Evolutionary conservation across 768 basidiomycete genomes (phyloP).

Genomic region (Mycena haematopus): DNA sequence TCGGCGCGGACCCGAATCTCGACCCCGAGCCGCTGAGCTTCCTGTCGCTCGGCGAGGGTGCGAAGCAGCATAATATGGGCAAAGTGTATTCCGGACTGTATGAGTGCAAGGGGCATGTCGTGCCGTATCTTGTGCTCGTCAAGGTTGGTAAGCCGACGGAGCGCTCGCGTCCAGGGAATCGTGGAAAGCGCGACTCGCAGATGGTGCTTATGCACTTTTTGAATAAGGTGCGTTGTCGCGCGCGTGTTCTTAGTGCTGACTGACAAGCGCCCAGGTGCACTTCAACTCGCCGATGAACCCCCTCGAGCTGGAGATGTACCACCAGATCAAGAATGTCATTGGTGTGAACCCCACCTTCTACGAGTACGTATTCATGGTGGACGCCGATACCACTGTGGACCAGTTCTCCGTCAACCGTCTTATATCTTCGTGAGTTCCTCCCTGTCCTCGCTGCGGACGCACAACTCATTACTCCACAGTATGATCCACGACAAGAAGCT

Average conservation of each 20-base stretch:
- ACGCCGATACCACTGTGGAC: slow-evolving; percentile 94
- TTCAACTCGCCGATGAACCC: slow-evolving; percentile 97
- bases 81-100: slow-evolving; percentile 97
- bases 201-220: slow-evolving; percentile 96
- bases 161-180: slow-evolving; percentile 91
- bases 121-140: slow-evolving; percentile 91
- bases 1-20: slow-evolving; percentile 90
- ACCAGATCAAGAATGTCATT: slow-evolving; percentile 99
- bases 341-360: slow-evolving; percentile 99
- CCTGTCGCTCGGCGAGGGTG: slow-evolving; percentile 91
- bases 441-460: not conserved
- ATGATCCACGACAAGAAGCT: slow-evolving; percentile 98
- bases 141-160: slow-evolving; percentile 97
- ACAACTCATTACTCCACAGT: slow-evolving; percentile 47
- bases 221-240: slow-evolving; percentile 73
- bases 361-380: slow-evolving; percentile 92
- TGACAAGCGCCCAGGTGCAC: slow-evolving; percentile 80
- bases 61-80: slow-evolving; percentile 97
- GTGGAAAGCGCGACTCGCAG: slow-evolving; percentile 98
- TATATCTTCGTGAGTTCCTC: slow-evolving; percentile 82
- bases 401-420: slow-evolving; percentile 87
- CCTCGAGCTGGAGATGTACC: slow-evolving; percentile 96
- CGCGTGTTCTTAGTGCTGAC: slow-evolving; percentile 5
- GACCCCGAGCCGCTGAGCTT: slow-evolving; percentile 97
- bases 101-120: slow-evolving; percentile 92